phyloP scores from a whole-genome alignment of 1,139 yeast genomes.

The Candida smagusa region DNA sequence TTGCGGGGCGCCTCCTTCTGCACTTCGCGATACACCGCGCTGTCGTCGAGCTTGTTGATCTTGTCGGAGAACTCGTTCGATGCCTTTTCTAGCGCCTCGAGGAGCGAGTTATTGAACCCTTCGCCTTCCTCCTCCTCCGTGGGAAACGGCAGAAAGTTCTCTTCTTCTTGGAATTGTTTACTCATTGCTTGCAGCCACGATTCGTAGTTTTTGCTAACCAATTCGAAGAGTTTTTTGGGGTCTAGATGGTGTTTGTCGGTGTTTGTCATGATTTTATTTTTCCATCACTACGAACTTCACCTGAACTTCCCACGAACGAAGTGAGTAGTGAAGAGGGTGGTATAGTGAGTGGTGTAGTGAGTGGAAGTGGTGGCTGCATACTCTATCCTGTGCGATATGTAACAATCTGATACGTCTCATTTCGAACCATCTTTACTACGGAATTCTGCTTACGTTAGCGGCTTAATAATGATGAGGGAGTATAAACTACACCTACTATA shows the following conservation, averaged over 20 bases:
- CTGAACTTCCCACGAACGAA: background rate
- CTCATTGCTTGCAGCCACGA: constrained; percentile 37
- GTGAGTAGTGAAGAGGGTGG: background rate
- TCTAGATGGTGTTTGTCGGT: constrained; percentile 11
- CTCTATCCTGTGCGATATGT: too few species aligned
- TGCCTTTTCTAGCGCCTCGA: constrained; percentile 32
- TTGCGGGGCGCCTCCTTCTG: constrained; percentile 2
- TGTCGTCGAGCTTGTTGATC: constrained; percentile 12
- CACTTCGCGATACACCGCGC: constrained; percentile 5
- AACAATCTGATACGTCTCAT: too few species aligned
- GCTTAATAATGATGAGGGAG: too few species aligned
- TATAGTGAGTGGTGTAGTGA: background rate
- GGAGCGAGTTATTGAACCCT: constrained; percentile 26
- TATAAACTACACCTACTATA: too few species aligned
- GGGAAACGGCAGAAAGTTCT: constrained; percentile 32
- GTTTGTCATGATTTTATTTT: background rate
- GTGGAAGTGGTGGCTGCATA: constrained; percentile 4
- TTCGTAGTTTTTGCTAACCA: constrained; percentile 37
- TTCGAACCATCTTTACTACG: too few species aligned
- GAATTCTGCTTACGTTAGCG: too few species aligned
- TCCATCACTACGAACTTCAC: background rate
- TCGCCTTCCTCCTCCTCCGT: constrained; percentile 12
- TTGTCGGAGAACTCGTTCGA: constrained; percentile 17
- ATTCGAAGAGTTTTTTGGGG: constrained; percentile 30
- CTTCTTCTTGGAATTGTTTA: constrained; percentile 24